Evolutionary conservation across 163 green algal species (phyloP).

Genomic region (Chlorella variabilis): DNA sequence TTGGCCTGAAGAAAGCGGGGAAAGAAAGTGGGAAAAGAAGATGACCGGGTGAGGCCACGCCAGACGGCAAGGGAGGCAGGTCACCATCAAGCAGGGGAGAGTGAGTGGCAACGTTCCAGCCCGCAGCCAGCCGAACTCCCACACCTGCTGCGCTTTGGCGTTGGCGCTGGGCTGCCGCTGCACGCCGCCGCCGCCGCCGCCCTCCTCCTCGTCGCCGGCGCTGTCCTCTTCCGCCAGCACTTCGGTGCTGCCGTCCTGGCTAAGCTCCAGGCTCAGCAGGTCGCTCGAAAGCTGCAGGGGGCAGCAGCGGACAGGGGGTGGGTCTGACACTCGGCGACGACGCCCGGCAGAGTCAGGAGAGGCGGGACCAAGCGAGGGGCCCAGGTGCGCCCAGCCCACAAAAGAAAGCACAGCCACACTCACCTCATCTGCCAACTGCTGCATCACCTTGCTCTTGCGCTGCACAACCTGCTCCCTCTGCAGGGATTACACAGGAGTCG

Average conservation of each 20-base stretch:
- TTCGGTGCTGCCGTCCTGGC: slow-evolving; percentile 3
- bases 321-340: no score
- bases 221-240: neutral
- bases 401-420: neutral
- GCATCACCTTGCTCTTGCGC: slow-evolving; percentile 24
- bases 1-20: neutral
- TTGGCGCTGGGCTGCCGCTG: neutral
- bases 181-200: neutral
- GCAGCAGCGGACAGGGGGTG: no score
- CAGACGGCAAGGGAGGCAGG: neutral
- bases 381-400: no score
- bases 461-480: slow-evolving; percentile 24
- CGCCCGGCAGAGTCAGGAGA: no score
- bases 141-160: neutral
- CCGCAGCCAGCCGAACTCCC: no score
- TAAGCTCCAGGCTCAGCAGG: slow-evolving; percentile 12
- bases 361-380: neutral
- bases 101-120: no score
- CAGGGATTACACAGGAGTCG: neutral
- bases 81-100: no score
- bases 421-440: slow-evolving; percentile 19
- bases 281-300: slow-evolving; percentile 3
- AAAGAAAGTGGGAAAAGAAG: no score
- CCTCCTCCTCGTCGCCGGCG: neutral
- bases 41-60: neutral